phyloP scores from a whole-genome alignment of 2,329 filamentous ascomycete genomes.

The Fusarium sp. region DNA sequence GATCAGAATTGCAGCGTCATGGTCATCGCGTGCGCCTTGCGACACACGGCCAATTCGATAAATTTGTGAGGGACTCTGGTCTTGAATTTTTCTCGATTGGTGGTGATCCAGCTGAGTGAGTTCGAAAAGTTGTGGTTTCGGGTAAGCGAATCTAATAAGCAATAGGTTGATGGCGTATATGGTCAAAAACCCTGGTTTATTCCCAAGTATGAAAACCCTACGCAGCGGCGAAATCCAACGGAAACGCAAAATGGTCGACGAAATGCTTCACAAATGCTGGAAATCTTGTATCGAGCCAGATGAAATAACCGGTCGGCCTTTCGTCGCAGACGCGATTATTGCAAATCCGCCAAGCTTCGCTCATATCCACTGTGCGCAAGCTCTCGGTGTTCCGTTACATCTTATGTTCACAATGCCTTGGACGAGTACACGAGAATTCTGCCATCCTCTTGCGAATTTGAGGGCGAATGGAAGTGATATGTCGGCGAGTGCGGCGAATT shows the following conservation, averaged over 20 bases:
- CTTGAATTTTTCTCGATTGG: conserved; percentile 23
- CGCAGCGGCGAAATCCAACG: background rate
- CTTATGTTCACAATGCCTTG: conserved; percentile 75
- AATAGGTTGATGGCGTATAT: conserved; percentile 1
- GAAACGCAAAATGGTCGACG: background rate
- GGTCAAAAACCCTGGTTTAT: conserved; percentile 1
- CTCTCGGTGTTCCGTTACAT: conserved; percentile 58
- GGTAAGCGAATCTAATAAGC: too few species aligned
- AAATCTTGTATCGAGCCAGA: background rate
- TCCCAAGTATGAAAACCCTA: background rate
- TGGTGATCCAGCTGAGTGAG: conserved; percentile 21
- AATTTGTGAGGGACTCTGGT: background rate
- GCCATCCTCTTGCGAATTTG: conserved; percentile 78
- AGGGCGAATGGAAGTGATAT: conserved; percentile 57
- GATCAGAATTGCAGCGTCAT: conserved; percentile 14
- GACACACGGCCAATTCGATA: conserved; percentile 21
- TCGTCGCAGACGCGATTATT: conserved; percentile 60
- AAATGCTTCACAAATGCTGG: conserved; percentile 4
- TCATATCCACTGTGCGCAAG: conserved; percentile 61
- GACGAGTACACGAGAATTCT: conserved; percentile 78
- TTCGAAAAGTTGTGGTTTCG: too few species aligned
- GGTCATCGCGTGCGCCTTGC: conserved; percentile 33
- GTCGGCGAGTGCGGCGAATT: conserved; percentile 65
- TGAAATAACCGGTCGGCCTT: background rate
- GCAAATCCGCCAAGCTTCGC: conserved; percentile 62